These are phyloP conservation scores for Multifurca ochricompacta DNA, from an alignment of 768 basidiomycete genomes.

Conservation along the genomic window DNA sequence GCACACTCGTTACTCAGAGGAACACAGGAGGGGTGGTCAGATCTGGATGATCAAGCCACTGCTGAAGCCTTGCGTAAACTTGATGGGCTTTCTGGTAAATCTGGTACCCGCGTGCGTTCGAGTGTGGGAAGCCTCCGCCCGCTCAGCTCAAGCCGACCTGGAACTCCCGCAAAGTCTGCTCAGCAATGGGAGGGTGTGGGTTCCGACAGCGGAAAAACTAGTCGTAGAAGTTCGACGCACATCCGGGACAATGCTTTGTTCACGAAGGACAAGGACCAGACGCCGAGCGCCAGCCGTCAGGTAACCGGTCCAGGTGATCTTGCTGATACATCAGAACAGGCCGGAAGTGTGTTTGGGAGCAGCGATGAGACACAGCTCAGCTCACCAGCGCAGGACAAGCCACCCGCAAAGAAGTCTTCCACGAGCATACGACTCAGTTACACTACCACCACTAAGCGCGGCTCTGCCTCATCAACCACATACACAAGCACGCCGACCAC, in stretches of 20 bases:
- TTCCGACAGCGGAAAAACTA: conserved; percentile 29
- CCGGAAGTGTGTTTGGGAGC: conserved; percentile 38
- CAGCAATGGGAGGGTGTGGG: conserved; percentile 73
- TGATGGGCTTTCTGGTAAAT: conserved; percentile 74
- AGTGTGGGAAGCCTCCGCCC: conserved; percentile 44
- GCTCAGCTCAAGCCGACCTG: conserved; percentile 57
- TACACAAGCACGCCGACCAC: conserved; percentile 66
- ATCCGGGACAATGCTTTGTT: conserved; percentile 34
- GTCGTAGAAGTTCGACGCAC: conserved; percentile 32
- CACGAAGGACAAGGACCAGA: conserved; percentile 39
- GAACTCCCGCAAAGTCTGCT: conserved; percentile 57
- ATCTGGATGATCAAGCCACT: conserved; percentile 80
- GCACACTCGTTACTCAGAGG: conserved; percentile 81
- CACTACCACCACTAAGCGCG: conserved; percentile 79
- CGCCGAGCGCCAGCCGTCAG: conserved; percentile 31
- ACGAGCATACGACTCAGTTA: conserved; percentile 60
- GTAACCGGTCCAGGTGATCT: conserved; percentile 31
- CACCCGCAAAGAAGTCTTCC: conserved; percentile 55
- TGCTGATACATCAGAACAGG: conserved; percentile 37
- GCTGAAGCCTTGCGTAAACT: conserved; percentile 88
- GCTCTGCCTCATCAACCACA: conserved; percentile 83
- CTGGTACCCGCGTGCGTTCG: conserved; percentile 62
- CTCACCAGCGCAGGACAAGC: conserved; percentile 48
- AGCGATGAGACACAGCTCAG: conserved; percentile 42
- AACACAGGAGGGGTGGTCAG: conserved; percentile 86